Evolutionary conservation across 192 early-diverging fungal species (phyloP), one percentile per base, ranked within the genome.

Genomic region (Cladochytrium replicatum): DNA sequence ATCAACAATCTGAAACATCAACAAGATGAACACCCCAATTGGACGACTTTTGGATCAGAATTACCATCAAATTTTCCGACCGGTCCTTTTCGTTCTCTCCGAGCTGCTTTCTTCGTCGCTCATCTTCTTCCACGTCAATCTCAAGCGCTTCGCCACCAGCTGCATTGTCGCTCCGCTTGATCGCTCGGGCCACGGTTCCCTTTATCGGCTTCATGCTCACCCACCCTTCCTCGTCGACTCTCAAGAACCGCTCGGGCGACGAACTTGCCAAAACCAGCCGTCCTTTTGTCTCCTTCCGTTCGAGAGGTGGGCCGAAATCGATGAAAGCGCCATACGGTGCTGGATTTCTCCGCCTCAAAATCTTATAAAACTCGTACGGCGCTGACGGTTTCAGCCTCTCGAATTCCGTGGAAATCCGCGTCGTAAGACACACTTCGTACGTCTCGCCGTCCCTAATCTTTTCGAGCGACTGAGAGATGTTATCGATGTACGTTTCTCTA

Each of bases 121-220:
- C 55, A 52, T 80, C 67, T 28, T 78, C 63, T 7, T 55, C 50
- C 6, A 40, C 28, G 1, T 40, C 45, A 25, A 58, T 34, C 6
- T 32, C 47, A 3, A 34, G 51, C 15, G 64, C 58, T 9, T 63
- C 50, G 8, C 50, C 68, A 31, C 48, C 57, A 2, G 56, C 54
- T 1, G 59, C 39, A 6, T 22, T 30, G 2, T 31, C 15, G 15
- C n/a, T n/a, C n/a, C 68, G 61, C 2, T 58, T 55, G 2, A 19
- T 11, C 6, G 43, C 58, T 43, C 69, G 55, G 6, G 49, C 45
- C 2, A 50, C 58, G 0, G 91, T 95, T 3, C 92, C 94, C 62
- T 97, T 97, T 61, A 95, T 95, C 0, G 94, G 94, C 55, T 94
- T 93, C 92, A 95, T 95, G 46, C 85, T 88, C 6, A 88, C 79